Conservation (phyloP, 1,139 yeast genomes). For the Saccharomyces hybrid region DNA sequence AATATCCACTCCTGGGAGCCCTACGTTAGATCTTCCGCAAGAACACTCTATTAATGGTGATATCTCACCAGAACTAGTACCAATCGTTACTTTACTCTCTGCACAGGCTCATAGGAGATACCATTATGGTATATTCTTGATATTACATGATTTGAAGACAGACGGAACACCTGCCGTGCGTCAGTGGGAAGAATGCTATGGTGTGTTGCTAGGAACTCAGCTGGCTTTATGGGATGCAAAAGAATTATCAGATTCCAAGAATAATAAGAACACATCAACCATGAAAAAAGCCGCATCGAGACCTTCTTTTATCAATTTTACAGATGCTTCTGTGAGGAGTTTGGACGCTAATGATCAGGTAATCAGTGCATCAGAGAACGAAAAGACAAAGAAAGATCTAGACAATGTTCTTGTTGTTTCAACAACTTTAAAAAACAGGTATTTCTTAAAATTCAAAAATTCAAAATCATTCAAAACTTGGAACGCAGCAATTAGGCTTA, state of each 20-base stretch:
- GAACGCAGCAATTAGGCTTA: slow-evolving; percentile 74
- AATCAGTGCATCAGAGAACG: slow-evolving; percentile 46
- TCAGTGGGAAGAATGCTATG: slow-evolving; percentile 87
- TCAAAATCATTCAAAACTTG: slow-evolving; percentile 50
- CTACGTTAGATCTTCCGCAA: not conserved
- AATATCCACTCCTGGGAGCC: not conserved
- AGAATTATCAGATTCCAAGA: slow-evolving; percentile 42
- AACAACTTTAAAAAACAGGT: slow-evolving; percentile 84
- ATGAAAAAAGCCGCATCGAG: slow-evolving; percentile 49
- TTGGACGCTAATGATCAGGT: slow-evolving; percentile 63
- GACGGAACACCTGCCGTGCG: slow-evolving; percentile 82
- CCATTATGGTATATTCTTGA: slow-evolving; percentile 65
- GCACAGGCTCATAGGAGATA: slow-evolving; percentile 70
- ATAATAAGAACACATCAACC: slow-evolving; percentile 41
- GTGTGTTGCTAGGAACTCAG: slow-evolving; percentile 86
- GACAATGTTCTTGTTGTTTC: slow-evolving; percentile 78
- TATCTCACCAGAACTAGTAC: slow-evolving; percentile 60
- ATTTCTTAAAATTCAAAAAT: slow-evolving; percentile 66
- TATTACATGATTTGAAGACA: slow-evolving; percentile 61
- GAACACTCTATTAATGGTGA: slow-evolving; percentile 16
- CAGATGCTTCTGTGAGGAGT: slow-evolving; percentile 80
- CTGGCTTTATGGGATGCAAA: slow-evolving; percentile 90
- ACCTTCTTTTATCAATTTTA: slow-evolving; percentile 84
- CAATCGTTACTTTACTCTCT: slow-evolving; percentile 62
- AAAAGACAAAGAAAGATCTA: slow-evolving; percentile 55